Percentiles rank a stretch among this genome's conserved stretches.
Evolutionary conservation across 192 early-diverging fungal genomes (phyloP).

Genomic region (Allomyces javanicus): DNA sequence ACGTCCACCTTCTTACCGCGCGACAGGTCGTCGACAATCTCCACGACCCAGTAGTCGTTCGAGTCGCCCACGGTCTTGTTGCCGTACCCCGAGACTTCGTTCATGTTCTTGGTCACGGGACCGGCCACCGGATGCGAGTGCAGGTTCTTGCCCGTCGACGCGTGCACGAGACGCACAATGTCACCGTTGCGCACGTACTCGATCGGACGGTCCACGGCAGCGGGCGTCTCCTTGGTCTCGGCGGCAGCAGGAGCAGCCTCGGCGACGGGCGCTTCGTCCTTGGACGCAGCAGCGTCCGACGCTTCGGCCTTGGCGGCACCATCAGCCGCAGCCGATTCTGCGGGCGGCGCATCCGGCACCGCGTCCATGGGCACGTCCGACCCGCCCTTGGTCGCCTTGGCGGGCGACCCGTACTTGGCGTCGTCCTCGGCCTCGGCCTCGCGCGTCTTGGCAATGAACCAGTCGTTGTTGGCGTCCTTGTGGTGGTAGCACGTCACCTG

Average conservation of each 20-base stretch:
- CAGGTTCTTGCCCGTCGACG: conserved; percentile 47
- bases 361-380: no score
- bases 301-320: conserved; percentile 5
- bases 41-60: conserved; percentile 83
- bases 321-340: neutral
- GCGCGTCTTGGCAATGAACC: conserved; percentile 40
- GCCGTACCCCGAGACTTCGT: conserved; percentile 86
- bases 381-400: neutral
- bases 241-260: neutral
- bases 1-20: conserved; percentile 16
- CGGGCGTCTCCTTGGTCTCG: neutral
- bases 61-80: conserved; percentile 43
- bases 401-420: neutral
- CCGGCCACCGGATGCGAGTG: conserved; percentile 68
- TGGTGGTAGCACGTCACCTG: conserved; percentile 89
- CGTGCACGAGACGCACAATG: conserved; percentile 61
- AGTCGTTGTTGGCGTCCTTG: conserved; percentile 86
- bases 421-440: conserved; percentile 25
- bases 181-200: conserved; percentile 61
- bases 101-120: conserved; percentile 47
- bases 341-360: neutral
- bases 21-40: conserved; percentile 49
- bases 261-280: neutral
- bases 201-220: conserved; percentile 3
- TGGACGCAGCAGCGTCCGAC: neutral